These are phyloP conservation scores for Sisymbrium altissimum DNA, from an alignment of 345 rosid species.

Conservation along the genomic window DNA sequence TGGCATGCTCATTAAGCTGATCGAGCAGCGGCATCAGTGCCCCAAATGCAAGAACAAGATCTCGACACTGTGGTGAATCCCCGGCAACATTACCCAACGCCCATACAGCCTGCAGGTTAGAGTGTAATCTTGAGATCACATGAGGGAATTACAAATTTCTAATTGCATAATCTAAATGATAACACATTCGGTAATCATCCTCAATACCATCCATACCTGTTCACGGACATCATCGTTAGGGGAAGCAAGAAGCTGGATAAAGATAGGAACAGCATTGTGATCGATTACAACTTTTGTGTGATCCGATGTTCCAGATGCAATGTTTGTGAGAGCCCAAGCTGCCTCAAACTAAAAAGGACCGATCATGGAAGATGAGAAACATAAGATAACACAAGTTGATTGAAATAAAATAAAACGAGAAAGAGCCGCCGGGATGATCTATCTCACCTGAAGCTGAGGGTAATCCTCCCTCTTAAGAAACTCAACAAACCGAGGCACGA, in stretches of 20 bases:
- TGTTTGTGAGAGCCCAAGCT: constrained; percentile 91
- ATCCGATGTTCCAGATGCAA: constrained; percentile 93
- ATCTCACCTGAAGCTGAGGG: constrained; percentile 76
- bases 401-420: neutral
- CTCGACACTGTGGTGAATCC: constrained; percentile 88
- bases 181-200: neutral
- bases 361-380: neutral
- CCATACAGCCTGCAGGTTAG: constrained; percentile 72
- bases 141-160: too few relatives aligned
- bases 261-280: constrained; percentile 75
- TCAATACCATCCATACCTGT: constrained; percentile 57
- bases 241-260: constrained; percentile 73
- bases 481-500: constrained; percentile 87
- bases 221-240: constrained; percentile 90
- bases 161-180: neutral
- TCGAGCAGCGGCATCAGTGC: constrained; percentile 67
- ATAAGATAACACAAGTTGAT: neutral
- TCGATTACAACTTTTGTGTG: constrained; percentile 85
- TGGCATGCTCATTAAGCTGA: constrained; percentile 81
- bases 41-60: constrained; percentile 73
- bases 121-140: neutral
- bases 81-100: constrained; percentile 95
- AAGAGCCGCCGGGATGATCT: neutral
- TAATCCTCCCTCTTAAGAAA: constrained; percentile 69
- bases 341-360: constrained; percentile 69